Evolutionary conservation across 192 early-diverging fungal species (phyloP).

Genomic region (Thoreauomyces humboldtii): DNA sequence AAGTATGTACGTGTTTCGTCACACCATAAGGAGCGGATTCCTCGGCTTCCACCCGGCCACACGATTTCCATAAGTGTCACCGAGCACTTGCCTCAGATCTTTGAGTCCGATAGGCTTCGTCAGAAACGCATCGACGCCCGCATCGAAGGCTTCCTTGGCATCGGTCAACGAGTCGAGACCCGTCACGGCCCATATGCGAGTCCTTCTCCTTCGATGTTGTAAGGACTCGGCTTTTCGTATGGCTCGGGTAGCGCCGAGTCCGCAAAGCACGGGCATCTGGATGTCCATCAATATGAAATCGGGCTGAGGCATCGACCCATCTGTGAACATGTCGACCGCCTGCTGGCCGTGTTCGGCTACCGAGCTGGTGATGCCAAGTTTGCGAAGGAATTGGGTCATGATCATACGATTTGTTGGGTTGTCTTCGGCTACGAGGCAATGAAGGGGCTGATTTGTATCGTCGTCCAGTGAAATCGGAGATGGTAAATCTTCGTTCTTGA

Average conservation of each 20-base stretch:
- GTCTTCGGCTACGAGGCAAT: constrained; percentile 17
- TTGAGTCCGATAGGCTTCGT: constrained; percentile 22
- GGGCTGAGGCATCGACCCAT: not conserved
- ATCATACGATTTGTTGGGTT: constrained; percentile 25
- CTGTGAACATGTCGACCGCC: not conserved
- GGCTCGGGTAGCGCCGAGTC: not conserved
- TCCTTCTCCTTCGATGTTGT: not conserved
- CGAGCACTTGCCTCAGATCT: constrained; percentile 3
- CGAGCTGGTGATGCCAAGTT: constrained; percentile 8
- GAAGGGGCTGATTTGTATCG: too few species aligned
- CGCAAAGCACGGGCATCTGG: constrained; percentile 5
- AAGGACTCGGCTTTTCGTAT: not conserved
- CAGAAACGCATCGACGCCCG: constrained; percentile 14
- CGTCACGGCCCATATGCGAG: constrained; percentile 6
- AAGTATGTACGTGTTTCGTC: too few species aligned
- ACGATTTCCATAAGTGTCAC: not conserved
- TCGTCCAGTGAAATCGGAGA: not conserved
- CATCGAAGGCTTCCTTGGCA: constrained; percentile 9
- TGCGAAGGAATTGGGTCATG: constrained; percentile 16
- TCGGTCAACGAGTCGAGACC: constrained; percentile 1
- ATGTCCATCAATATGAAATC: constrained; percentile 18
- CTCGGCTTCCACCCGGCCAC: constrained; percentile 4
- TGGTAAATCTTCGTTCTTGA: not conserved
- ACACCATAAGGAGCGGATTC: too few species aligned
- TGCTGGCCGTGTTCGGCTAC: constrained; percentile 11